phyloP scores from a whole-genome alignment of 2,329 filamentous ascomycete species.

The Cladosporium phlei region DNA sequence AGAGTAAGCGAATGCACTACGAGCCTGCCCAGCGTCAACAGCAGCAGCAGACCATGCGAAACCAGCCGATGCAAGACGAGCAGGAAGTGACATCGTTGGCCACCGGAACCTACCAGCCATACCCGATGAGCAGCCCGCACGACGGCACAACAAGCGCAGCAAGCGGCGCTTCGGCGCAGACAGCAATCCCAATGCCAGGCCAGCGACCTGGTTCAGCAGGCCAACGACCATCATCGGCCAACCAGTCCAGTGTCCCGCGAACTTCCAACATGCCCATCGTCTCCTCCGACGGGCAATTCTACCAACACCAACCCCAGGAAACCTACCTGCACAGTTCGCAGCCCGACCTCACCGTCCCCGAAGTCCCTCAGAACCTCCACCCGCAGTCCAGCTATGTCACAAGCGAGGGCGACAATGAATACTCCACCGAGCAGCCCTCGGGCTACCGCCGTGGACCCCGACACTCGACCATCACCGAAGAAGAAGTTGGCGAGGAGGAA shows the following conservation, averaged over 20 bases:
- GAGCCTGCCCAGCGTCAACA: slow-evolving; percentile 2
- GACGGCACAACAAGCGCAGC: slow-evolving; percentile 15
- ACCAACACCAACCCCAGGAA: slow-evolving; percentile 41
- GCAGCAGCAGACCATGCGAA: slow-evolving; percentile 20
- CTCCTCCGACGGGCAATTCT: slow-evolving; percentile 30
- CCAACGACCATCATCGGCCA: slow-evolving; percentile 9
- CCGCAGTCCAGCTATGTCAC: slow-evolving; percentile 33
- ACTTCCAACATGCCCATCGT: slow-evolving; percentile 28
- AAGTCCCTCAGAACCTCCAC: slow-evolving; percentile 9
- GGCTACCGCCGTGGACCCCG: slow-evolving; percentile 16
- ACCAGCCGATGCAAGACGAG: slow-evolving; percentile 31
- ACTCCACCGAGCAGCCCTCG: slow-evolving; percentile 50
- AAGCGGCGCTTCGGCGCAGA: slow-evolving; percentile 16
- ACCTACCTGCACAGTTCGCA: slow-evolving; percentile 29
- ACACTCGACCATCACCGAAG: slow-evolving; percentile 16
- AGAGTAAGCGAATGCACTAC: slow-evolving; percentile 30
- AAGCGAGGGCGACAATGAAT: slow-evolving; percentile 69
- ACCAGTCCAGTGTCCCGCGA: slow-evolving; percentile 10
- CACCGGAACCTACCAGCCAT: slow-evolving; percentile 28
- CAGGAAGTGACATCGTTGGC: slow-evolving; percentile 33
- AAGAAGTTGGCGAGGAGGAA: too few relatives aligned
- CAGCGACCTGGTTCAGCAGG: slow-evolving; percentile 11
- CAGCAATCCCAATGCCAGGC: slow-evolving; percentile 22
- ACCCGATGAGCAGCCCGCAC: slow-evolving; percentile 13
- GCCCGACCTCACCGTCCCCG: slow-evolving; percentile 13